Evolutionary conservation across 164 flowering plant species (phyloP).

Genomic region (Annona cherimola): DNA sequence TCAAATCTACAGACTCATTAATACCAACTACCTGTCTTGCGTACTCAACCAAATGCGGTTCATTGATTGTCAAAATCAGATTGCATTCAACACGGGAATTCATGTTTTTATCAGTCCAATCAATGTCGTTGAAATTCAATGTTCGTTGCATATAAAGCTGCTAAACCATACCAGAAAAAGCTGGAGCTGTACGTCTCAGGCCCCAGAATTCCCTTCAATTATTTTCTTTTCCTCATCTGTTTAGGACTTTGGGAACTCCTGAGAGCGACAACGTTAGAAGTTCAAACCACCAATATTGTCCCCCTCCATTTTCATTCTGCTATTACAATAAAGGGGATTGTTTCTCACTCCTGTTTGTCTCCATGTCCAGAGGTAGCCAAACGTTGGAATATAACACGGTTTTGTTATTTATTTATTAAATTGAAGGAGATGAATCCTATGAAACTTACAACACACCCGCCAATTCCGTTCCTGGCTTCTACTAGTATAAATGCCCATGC

Average conservation of each 20-base stretch:
- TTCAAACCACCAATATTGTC: neutral
- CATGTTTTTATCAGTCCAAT: no score
- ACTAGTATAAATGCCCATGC: neutral
- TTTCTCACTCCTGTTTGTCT: neutral
- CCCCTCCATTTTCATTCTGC: neutral
- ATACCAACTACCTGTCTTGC: no score
- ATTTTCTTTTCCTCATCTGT: neutral
- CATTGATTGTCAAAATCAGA: no score
- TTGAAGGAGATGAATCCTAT: neutral
- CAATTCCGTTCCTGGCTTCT: neutral
- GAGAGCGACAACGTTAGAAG: neutral
- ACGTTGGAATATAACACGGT: neutral
- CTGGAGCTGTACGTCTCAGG: no score
- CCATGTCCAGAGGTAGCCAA: neutral
- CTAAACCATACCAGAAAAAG: no score
- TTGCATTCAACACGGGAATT: no score
- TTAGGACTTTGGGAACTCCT: neutral
- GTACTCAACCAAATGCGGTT: no score
- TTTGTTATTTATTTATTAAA: neutral
- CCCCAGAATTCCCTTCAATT: no score
- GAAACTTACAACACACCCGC: neutral
- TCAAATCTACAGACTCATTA: no score
- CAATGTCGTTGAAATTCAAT: no score
- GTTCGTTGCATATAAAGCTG: no score
- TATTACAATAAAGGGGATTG: neutral